Evolutionary conservation across 2,329 filamentous ascomycete species (phyloP).

Genomic region (Bisporella sp.): DNA sequence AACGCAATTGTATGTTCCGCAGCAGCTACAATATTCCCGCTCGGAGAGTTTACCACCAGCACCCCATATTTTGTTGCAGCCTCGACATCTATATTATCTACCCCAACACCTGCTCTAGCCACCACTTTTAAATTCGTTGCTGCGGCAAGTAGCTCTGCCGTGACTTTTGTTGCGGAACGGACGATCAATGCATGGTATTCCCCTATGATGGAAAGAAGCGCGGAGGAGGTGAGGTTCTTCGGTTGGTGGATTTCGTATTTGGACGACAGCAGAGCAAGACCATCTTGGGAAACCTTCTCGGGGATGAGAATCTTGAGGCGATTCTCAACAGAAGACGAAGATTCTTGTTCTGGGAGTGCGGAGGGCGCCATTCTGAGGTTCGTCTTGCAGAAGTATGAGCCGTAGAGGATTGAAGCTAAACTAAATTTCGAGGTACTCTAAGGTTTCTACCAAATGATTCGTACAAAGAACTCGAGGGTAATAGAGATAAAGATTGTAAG

Average conservation of each 20-base stretch:
- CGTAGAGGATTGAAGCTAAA: too few relatives aligned
- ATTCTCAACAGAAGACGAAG: background rate
- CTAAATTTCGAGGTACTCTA: too few relatives aligned
- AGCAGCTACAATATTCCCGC: constrained; percentile 74
- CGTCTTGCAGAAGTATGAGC: too few relatives aligned
- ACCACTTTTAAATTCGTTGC: constrained; percentile 69
- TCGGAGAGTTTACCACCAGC: constrained; percentile 73
- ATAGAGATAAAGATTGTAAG: too few relatives aligned
- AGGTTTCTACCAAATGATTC: too few relatives aligned
- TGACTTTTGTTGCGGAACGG: constrained; percentile 77
- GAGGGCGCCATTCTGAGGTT: constrained; percentile 19
- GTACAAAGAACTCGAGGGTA: too few relatives aligned
- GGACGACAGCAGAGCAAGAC: constrained; percentile 59
- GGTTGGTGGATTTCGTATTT: constrained; percentile 65
- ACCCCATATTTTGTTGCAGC: constrained; percentile 67
- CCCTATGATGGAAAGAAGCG: constrained; percentile 61
- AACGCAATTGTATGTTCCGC: constrained; percentile 73
- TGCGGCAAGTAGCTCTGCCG: constrained; percentile 55
- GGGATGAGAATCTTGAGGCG: constrained; percentile 56
- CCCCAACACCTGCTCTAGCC: constrained; percentile 72
- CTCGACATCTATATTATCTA: constrained; percentile 74
- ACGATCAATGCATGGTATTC: constrained; percentile 72
- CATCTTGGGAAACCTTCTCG: constrained; percentile 75
- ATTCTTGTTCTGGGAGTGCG: constrained; percentile 5
- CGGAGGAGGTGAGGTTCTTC: constrained; percentile 51